These are phyloP conservation scores for Cynara cardunculus DNA, from an alignment of 129 eudicot genomes.

Conservation along the genomic window DNA sequence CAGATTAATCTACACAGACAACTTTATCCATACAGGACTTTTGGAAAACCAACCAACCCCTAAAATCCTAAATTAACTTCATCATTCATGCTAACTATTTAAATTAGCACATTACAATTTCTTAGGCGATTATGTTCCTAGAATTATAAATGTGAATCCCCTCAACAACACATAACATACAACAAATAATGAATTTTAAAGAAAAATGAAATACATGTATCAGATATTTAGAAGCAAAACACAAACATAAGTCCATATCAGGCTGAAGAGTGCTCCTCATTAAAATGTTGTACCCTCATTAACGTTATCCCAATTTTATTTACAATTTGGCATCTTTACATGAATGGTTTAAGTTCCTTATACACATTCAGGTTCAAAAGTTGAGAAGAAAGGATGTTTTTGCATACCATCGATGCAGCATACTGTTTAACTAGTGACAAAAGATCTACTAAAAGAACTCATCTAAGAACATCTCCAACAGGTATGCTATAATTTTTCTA, in stretches of 20 bases:
- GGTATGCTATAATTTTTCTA: too few species aligned
- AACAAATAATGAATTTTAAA: neutral
- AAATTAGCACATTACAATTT: neutral
- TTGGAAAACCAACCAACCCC: too few species aligned
- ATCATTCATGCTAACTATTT: neutral
- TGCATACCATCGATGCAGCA: neutral
- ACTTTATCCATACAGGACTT: too few species aligned
- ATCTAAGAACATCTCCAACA: neutral
- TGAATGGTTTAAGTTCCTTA: neutral
- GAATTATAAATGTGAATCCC: neutral
- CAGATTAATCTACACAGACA: too few species aligned
- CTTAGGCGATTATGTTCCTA: neutral
- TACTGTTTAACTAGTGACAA: neutral
- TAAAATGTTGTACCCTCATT: neutral
- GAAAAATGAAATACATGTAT: neutral
- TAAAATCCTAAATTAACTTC: neutral
- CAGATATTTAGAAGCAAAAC: neutral
- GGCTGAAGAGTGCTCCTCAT: neutral
- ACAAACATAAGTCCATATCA: neutral
- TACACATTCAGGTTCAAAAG: neutral
- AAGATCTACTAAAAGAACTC: neutral
- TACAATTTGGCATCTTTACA: neutral
- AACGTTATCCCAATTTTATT: neutral
- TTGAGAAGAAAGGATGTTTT: neutral
- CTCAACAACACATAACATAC: neutral